Conservation (phyloP, 192 early-diverging fungal genomes). For the Backusella morwellensis region DNA sequence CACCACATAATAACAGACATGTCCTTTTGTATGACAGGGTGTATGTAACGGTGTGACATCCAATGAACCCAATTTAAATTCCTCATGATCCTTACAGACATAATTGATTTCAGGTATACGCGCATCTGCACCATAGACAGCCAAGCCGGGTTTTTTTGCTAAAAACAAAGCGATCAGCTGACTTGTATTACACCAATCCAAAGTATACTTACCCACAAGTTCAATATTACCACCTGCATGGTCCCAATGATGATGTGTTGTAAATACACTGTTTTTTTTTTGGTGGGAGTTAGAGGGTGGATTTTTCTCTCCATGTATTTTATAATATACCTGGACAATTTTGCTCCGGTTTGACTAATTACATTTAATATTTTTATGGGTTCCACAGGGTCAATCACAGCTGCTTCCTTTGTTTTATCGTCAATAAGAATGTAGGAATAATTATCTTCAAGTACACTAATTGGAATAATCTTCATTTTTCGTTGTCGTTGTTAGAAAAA, state of each 20-base stretch:
- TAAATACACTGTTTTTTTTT: constrained; percentile 46
- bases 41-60: constrained; percentile 74
- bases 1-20: constrained; percentile 81
- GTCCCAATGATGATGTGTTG: constrained; percentile 92
- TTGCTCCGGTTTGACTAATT: constrained; percentile 50
- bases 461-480: constrained; percentile 57
- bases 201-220: constrained; percentile 42
- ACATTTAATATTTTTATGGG: constrained; percentile 67
- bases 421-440: constrained; percentile 86
- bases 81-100: constrained; percentile 69
- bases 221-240: constrained; percentile 81
- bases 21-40: constrained; percentile 85
- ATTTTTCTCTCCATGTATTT: too few species aligned
- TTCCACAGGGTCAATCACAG: constrained; percentile 85
- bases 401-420: constrained; percentile 60
- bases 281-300: too few species aligned
- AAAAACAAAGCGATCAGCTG: background rate
- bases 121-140: constrained; percentile 84
- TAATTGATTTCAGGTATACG: constrained; percentile 80
- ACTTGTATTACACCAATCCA: constrained; percentile 13
- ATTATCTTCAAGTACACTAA: constrained; percentile 78
- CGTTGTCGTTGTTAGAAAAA: background rate
- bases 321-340: constrained; percentile 42
- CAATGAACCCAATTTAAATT: constrained; percentile 77
- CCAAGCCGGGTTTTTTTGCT: constrained; percentile 54